Base-by-base conservation (phyloP, 805 yeast species). In the Wickerhamomyces rabaulensis region DNA sequence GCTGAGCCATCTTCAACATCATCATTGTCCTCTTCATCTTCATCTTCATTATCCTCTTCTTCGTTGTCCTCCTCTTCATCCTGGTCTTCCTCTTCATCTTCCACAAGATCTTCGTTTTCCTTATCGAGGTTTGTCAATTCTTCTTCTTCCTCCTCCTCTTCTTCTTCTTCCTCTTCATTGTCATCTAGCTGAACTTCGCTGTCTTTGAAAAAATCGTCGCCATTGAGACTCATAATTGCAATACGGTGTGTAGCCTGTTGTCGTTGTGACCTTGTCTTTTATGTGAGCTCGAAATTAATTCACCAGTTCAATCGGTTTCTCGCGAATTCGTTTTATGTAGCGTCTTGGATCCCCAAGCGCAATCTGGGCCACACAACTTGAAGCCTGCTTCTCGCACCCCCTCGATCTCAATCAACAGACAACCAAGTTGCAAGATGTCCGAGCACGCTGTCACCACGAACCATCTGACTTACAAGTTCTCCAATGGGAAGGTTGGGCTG, bases 401-500 rank as follows among this genome's bases (percentile, higher is more conserved):
- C n/a, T n/a, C n/a, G n/a, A n/a, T n/a, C n/a, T n/a, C n/a, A n/a
- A n/a, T n/a, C n/a, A n/a, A n/a, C n/a, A n/a, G n/a, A n/a, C n/a
- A n/a, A n/a, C n/a, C n/a, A n/a, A n/a, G n/a, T 25, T 27, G 31
- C 31, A 27, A 16, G 4, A 33, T 33, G 36, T 33, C 36, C 13
- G 42, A 41, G n/a, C 47, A 56, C 39, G 84, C 92, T 39, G 80
- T 91, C 16, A 80, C 75, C 52, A 82, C 91, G 0, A 68, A 71
- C 10, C 67, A 80, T 40, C 70, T 92, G 43, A 77, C 83, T 2
- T 94, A 90, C 64, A 79, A 76, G 23, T 92, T 86, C 59, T 78
- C 84, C 1, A 65, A 68, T 7, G 70, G 75, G 4, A 74, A 75
- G 43, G 76, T 87, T 3, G 95, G 96, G 0, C 70, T 94, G 15